Evolutionary conservation across 805 yeast species (phyloP).

Genomic region (Myxozyma lipomycoides): DNA sequence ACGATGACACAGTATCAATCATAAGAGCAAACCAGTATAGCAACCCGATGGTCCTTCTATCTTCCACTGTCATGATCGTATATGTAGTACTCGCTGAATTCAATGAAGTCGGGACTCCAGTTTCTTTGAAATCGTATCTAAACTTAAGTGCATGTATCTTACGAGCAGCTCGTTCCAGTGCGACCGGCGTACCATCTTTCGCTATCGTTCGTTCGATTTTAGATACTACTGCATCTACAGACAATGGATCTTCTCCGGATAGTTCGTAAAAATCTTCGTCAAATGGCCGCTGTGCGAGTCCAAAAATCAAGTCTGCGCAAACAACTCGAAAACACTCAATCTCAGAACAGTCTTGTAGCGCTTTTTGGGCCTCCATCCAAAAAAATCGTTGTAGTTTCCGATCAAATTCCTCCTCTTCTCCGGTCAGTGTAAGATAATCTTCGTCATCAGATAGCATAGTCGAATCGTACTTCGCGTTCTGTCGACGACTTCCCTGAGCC

Average conservation of each 20-base stretch:
- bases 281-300: not conserved
- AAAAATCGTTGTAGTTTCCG: not conserved
- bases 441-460: not conserved
- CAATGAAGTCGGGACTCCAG: not conserved
- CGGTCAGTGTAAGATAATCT: not conserved
- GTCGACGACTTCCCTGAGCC: conserved; percentile 1
- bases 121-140: not conserved
- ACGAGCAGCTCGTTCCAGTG: not conserved
- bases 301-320: not conserved
- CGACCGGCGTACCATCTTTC: not conserved
- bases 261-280: not conserved
- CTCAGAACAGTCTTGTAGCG: not conserved
- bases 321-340: conserved; percentile 1
- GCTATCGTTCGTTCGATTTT: not conserved
- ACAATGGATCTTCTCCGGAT: not conserved
- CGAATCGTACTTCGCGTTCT: not conserved
- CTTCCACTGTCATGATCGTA: not conserved
- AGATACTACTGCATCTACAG: not conserved
- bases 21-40: not conserved
- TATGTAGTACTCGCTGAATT: not conserved
- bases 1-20: not conserved
- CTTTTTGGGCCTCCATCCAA: not conserved
- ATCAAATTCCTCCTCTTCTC: not conserved
- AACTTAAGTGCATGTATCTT: not conserved
- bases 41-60: not conserved